Conservation (phyloP, 306 rosid species). For the Acacia acuminata region DNA sequence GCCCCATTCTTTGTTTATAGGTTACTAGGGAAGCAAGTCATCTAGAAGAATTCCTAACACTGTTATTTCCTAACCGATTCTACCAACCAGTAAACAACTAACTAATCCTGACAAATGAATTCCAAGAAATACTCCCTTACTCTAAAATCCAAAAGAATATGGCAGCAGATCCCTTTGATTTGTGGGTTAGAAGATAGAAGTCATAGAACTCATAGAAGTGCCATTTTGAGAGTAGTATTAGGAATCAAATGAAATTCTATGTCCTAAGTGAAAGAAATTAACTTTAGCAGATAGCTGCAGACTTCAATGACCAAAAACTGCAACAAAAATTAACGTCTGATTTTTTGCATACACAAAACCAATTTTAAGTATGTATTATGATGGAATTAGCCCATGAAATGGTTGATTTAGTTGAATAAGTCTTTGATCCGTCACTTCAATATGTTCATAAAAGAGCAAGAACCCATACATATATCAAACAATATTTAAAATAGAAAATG, state of each 20-base stretch:
- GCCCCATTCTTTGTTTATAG: not conserved
- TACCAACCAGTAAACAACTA: not conserved
- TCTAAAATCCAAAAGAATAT: not conserved
- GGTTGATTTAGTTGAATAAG: not conserved
- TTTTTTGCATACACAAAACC: not conserved
- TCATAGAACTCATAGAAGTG: not conserved
- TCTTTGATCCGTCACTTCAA: slow-evolving; percentile 23
- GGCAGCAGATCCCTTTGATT: not conserved
- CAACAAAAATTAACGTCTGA: not conserved
- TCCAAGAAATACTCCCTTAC: not conserved
- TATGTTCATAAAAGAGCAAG: slow-evolving; percentile 6
- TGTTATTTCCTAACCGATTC: not conserved
- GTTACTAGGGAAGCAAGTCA: not conserved
- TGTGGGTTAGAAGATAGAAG: not conserved
- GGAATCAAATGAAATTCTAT: slow-evolving; percentile 18
- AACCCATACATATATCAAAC: slow-evolving; percentile 13
- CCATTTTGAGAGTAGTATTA: not conserved
- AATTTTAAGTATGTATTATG: not conserved
- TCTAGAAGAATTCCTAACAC: not conserved
- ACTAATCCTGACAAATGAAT: not conserved
- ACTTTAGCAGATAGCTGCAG: not conserved
- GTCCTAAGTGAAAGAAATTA: not conserved
- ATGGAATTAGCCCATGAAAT: not conserved
- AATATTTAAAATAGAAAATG: slow-evolving; percentile 7
- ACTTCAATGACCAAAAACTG: not conserved